Conservation (phyloP, 495 filamentous ascomycete species). For the Trichodelitschia bisporula region DNA sequence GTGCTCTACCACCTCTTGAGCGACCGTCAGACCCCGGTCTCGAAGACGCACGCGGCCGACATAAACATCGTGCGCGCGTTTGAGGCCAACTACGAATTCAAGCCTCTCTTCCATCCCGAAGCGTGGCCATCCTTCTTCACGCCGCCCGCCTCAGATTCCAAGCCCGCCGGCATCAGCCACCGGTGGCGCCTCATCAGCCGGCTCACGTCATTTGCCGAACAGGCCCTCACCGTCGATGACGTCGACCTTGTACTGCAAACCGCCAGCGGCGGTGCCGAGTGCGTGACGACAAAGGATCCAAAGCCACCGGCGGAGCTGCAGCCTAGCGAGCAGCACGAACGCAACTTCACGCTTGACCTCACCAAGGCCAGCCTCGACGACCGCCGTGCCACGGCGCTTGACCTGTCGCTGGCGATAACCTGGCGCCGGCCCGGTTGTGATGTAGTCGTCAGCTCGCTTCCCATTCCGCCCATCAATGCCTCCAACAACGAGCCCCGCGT, state of each 20-base stretch:
- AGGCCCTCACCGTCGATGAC: conserved; percentile 40
- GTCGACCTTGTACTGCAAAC: conserved; percentile 30
- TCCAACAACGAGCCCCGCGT: conserved; percentile 73
- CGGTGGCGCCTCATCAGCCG: conserved; percentile 52
- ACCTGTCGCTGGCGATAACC: conserved; percentile 46
- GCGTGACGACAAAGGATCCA: conserved; percentile 18
- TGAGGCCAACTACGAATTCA: conserved; percentile 67
- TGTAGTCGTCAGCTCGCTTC: conserved; percentile 33
- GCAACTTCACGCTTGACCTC: conserved; percentile 42
- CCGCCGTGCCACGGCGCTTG: conserved; percentile 39
- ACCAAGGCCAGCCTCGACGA: conserved; percentile 62
- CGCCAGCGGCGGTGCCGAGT: conserved; percentile 27
- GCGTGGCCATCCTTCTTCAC: conserved; percentile 74
- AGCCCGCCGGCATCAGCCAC: conserved; percentile 39
- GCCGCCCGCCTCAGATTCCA: conserved; percentile 8
- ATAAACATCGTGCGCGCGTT: conserved; percentile 60
- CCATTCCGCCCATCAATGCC: conserved; percentile 53
- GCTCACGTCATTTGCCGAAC: conserved; percentile 49
- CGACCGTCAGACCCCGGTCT: conserved; percentile 63
- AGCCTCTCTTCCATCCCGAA: conserved; percentile 47
- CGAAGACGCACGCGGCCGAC: conserved; percentile 37
- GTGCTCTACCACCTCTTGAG: conserved; percentile 53
- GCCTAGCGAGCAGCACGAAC: conserved; percentile 39
- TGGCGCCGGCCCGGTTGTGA: conserved; percentile 36
- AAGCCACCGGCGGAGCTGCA: conserved; percentile 19